Conservation (phyloP, 257 asterid species). For the Nicotiana noctiflora region DNA sequence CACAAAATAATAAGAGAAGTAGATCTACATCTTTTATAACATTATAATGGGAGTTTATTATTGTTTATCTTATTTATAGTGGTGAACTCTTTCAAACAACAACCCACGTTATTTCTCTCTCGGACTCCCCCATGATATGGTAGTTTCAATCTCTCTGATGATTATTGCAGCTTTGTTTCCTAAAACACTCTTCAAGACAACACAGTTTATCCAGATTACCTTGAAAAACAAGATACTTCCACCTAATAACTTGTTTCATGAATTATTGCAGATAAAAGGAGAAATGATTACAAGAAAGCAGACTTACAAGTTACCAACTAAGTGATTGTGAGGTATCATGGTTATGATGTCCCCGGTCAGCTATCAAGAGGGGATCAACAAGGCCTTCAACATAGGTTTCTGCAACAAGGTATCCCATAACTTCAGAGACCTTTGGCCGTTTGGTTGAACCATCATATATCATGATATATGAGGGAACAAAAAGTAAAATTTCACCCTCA, state of each 20-base stretch:
- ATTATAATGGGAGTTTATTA: background rate
- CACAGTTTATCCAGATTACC: too few relatives aligned
- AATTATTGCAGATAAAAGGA: too few relatives aligned
- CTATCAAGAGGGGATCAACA: background rate
- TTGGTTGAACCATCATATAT: too few relatives aligned
- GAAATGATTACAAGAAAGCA: too few relatives aligned
- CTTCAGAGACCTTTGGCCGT: background rate
- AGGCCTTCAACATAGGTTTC: background rate
- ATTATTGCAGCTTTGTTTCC: too few relatives aligned
- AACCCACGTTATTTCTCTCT: background rate
- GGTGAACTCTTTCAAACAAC: background rate
- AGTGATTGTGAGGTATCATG: background rate
- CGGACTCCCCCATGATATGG: too few relatives aligned
- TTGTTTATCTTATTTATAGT: background rate
- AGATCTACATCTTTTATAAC: background rate
- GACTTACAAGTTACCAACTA: background rate
- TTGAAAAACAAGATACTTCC: too few relatives aligned
- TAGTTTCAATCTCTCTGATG: too few relatives aligned
- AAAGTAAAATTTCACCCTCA: background rate
- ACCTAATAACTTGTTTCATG: too few relatives aligned
- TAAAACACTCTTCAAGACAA: too few relatives aligned
- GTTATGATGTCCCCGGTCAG: background rate
- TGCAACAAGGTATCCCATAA: background rate
- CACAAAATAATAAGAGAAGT: background rate
- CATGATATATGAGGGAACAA: too few relatives aligned